Evolutionary conservation across 1,139 yeast species (phyloP).

Genomic region (Sugiyamaella castrensis): DNA sequence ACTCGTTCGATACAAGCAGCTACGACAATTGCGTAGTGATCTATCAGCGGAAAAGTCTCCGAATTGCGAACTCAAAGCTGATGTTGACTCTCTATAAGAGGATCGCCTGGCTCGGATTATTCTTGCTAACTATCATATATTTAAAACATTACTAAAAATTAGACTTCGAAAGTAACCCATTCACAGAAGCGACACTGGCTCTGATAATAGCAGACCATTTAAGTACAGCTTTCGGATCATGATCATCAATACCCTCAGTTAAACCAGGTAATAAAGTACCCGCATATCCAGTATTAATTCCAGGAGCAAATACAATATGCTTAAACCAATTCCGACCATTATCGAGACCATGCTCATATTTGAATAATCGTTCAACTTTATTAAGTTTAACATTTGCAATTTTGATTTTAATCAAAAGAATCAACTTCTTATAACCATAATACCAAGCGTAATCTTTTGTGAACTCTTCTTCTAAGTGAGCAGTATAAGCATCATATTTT

Average conservation of each 20-base stretch:
- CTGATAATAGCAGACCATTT: constrained; percentile 55
- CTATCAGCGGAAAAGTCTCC: too few relatives aligned
- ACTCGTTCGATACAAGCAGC: too few relatives aligned
- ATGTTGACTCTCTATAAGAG: too few relatives aligned
- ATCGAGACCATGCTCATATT: constrained; percentile 60
- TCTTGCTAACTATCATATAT: too few relatives aligned
- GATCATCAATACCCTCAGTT: constrained; percentile 74
- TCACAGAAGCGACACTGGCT: constrained; percentile 31
- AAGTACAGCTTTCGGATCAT: constrained; percentile 49
- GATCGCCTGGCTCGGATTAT: too few relatives aligned
- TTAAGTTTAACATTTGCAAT: constrained; percentile 37
- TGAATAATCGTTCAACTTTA: constrained; percentile 57
- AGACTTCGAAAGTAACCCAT: constrained; percentile 10
- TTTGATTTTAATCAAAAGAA: constrained; percentile 32
- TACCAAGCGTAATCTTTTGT: constrained; percentile 36
- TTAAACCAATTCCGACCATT: constrained; percentile 76
- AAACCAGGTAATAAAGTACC: constrained; percentile 81
- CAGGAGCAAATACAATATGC: constrained; percentile 80
- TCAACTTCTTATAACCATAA: constrained; percentile 32
- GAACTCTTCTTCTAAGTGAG: constrained; percentile 30
- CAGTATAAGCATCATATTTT: constrained; percentile 33
- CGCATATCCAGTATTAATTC: constrained; percentile 80
- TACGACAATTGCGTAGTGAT: too few relatives aligned
- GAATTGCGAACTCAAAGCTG: too few relatives aligned
- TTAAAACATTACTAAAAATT: too few relatives aligned